phyloP scores from a whole-genome alignment of 176 grass and related monocot genomes.

The Triticum dicoccoides region DNA sequence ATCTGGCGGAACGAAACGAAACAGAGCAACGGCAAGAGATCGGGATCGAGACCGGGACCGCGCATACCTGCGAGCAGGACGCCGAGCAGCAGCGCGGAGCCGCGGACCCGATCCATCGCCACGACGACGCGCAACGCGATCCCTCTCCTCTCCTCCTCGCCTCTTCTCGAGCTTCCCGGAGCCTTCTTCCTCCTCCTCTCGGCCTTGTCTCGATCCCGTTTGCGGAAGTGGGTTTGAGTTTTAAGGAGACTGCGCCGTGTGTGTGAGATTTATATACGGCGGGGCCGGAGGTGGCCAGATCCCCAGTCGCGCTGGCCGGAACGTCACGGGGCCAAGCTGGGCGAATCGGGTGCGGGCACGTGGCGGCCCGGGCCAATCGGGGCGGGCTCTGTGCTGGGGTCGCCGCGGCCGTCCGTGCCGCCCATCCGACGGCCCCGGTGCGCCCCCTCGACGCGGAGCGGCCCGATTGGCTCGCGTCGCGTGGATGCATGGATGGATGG shows the following conservation, averaged over 20 bases:
- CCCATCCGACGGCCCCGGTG: slow-evolving; percentile 12
- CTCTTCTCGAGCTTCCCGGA: neutral
- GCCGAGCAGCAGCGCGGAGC: slow-evolving; percentile 54
- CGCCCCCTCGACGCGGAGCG: neutral
- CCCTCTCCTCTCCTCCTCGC: neutral
- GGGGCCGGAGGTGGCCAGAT: neutral
- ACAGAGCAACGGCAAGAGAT: neutral
- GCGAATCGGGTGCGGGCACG: neutral
- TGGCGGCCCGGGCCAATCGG: slow-evolving; percentile 33
- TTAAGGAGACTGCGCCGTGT: neutral
- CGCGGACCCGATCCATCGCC: slow-evolving; percentile 59
- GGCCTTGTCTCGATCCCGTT: neutral
- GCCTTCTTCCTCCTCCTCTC: neutral
- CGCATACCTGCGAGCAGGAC: slow-evolving; percentile 57
- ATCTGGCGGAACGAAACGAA: neutral
- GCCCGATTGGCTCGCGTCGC: neutral
- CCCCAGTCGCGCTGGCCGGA: slow-evolving; percentile 34
- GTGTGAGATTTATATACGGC: slow-evolving; percentile 34
- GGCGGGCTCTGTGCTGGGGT: slow-evolving; percentile 36
- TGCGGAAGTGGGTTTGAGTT: neutral
- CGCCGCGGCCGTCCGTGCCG: slow-evolving; percentile 17
- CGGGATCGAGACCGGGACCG: neutral
- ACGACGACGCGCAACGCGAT: neutral
- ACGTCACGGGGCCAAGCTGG: slow-evolving; percentile 43
- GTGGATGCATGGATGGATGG: neutral